A percentile compares a stretch with the other conserved stretches of the same genome.
Conservation (phyloP, 2,329 filamentous ascomycete genomes). For the Acrocalymma vagum region DNA sequence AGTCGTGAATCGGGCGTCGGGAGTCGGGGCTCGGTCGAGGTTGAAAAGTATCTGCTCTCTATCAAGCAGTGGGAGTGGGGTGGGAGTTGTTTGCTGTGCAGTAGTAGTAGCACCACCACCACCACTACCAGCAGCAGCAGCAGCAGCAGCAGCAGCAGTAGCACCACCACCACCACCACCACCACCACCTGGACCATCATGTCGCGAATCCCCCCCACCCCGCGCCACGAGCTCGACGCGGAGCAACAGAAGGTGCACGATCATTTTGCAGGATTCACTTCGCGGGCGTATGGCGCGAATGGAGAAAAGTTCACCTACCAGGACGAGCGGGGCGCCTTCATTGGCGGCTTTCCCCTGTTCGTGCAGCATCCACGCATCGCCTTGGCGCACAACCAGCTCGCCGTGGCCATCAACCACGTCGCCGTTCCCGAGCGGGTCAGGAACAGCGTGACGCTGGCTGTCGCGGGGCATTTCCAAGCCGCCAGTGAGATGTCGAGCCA, state of each 20-base stretch:
- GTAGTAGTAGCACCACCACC: too few relatives aligned
- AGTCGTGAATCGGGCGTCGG: conserved; percentile 7
- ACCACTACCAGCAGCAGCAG: too few relatives aligned
- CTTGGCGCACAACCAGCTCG: conserved; percentile 8
- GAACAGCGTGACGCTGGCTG: conserved; percentile 9
- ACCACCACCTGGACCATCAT: too few relatives aligned
- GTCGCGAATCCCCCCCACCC: conserved; percentile 9
- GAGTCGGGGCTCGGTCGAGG: too few relatives aligned
- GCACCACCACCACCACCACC: too few relatives aligned
- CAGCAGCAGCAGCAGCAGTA: too few relatives aligned
- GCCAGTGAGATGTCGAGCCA: conserved; percentile 9
- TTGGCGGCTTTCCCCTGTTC: conserved; percentile 7
- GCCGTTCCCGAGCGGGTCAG: conserved; percentile 9
- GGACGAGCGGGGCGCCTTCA: conserved; percentile 10
- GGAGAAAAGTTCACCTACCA: conserved; percentile 10
- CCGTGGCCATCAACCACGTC: conserved; percentile 6
- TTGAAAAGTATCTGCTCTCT: too few relatives aligned
- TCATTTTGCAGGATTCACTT: conserved; percentile 8
- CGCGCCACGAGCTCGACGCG: conserved; percentile 8
- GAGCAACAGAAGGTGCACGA: conserved; percentile 10
- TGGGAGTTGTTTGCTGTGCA: too few relatives aligned
- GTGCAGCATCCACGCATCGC: conserved; percentile 9
- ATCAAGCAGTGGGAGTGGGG: too few relatives aligned
- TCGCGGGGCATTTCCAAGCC: conserved; percentile 8
- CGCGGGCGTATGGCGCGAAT: conserved; percentile 8